Evolutionary conservation across 2,329 filamentous ascomycete genomes (phyloP), one percentile per base, ranked within the genome.

Genomic region (Cyphellophora attinorum): DNA sequence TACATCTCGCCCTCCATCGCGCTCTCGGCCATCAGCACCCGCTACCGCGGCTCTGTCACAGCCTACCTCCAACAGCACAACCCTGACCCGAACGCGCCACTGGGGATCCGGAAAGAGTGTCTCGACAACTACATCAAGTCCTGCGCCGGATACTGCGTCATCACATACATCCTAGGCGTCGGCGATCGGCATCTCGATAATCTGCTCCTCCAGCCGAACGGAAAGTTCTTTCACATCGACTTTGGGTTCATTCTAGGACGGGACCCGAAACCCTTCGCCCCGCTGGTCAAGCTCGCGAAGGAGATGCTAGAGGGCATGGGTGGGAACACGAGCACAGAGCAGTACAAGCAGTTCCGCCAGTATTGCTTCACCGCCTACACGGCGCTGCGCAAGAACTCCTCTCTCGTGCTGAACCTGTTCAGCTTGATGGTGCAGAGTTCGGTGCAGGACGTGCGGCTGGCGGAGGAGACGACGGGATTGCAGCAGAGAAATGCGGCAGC

Each of bases 241-340:
- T 98, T 98, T 51, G 91, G 93, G 27, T 98, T 93, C 60, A 98
- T 98, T 42, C 79, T 98, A 2, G 91, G 91, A 12, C 83, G 91
- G 27, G 91, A 98, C 49, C 91, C 91, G 0, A 98, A 98, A 54
- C 91, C 91, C 0, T 96, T 98, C 54, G 89, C 91, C 0, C 91
- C 91, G 0, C 78, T 89, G 34, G 94, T 98, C 80, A 98, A 98
- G 59, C 75, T 98, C 6, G 89, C 82, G 53, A 89, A 88, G 49
- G 89, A 98, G 54, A 98, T 98, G 91, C 85, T 96, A 3, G 91
- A 98, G 52, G 91, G 88, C 43, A 95, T 98, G 85, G 93, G 93
- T 27, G 91, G 91, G 10, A 72, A 79, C 5, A 71, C 73, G 19
- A 85, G 82, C 3, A 18, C 29, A 8, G 75, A 83, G 14, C 80